Conservation (phyloP, 441 rosid species). For the Populus hybrid region DNA sequence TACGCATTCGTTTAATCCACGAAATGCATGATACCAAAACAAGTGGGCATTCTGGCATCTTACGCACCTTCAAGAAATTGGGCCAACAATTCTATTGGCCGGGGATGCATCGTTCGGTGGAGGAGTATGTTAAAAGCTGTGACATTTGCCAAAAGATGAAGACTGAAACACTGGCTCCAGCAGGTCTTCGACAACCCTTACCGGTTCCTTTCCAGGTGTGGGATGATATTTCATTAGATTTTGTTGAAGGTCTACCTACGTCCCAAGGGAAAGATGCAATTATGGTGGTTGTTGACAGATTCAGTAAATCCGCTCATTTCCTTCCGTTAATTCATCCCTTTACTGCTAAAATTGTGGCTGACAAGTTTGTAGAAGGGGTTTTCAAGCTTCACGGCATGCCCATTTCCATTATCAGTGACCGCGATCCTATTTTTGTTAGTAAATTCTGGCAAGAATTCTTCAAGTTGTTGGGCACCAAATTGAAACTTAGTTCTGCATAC, state of each 20-base stretch:
- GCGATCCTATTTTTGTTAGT: background rate
- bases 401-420: background rate
- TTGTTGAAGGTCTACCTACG: background rate
- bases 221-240: constrained; percentile 2
- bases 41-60: too few relatives aligned
- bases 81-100: too few relatives aligned
- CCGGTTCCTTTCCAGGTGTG: background rate
- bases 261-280: background rate
- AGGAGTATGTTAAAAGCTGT: background rate
- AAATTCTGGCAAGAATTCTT: too few relatives aligned
- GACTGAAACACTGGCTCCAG: background rate
- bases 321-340: background rate
- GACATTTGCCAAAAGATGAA: background rate
- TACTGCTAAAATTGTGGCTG: background rate
- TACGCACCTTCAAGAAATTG: too few relatives aligned
- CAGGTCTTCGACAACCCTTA: background rate
- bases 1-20: too few relatives aligned
- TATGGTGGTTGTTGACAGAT: background rate
- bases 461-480: too few relatives aligned
- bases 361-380: background rate
- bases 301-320: background rate
- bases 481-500: too few relatives aligned
- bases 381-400: background rate
- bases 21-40: too few relatives aligned
- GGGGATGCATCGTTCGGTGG: background rate